Evolutionary conservation across 129 eudicot species (phyloP), one percentile per base, ranked within the genome.

Genomic region (Flaveria bidentis): DNA sequence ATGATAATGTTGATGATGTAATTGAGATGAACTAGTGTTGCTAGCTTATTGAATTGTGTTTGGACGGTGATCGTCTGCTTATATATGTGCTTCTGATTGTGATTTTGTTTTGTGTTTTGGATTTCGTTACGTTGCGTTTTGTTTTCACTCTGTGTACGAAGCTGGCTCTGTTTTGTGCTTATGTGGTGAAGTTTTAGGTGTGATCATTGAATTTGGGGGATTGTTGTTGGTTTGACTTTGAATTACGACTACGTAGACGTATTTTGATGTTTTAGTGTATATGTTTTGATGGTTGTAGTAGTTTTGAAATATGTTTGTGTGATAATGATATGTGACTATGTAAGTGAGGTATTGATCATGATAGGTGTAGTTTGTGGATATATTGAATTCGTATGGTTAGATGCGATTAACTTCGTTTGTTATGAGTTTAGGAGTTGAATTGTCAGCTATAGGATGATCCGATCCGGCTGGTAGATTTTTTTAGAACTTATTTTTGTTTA

Each of bases 151-250:
- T 39, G 6, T 58, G 69, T 4, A 18, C 15, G 52, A 18, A 13
- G 51, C 9, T 36, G 41, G 28, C 18, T 52, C 9, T 52, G 57
- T 15, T 76, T n/a, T 50, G 80, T 67, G 79, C 47, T 46, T 46
- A 4, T 47, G 36, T 23, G 23, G 45, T 6, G 36, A 15, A 46
- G 16, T 62, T 28, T 17, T 12, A 18, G 6, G 1, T 67, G n/a
- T 42, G 79, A 26, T 73, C 60, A 42, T 13, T 15, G 2, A 55
- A 22, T 11, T 51, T 41, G 67, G 20, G 13, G 5, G 15, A 39
- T 53, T 8, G 33, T 52, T 28, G 39, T 50, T 55, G n/a, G 9
- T 14, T 57, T 17, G 15, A 8, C 23, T 36, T 73, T 47, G 26
- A 46, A 41, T 23, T 44, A 20, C 41, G 73, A 71, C 17, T 22